Conservation (phyloP, 2,329 filamentous ascomycete genomes). For the Periglandula ipomoeae region DNA sequence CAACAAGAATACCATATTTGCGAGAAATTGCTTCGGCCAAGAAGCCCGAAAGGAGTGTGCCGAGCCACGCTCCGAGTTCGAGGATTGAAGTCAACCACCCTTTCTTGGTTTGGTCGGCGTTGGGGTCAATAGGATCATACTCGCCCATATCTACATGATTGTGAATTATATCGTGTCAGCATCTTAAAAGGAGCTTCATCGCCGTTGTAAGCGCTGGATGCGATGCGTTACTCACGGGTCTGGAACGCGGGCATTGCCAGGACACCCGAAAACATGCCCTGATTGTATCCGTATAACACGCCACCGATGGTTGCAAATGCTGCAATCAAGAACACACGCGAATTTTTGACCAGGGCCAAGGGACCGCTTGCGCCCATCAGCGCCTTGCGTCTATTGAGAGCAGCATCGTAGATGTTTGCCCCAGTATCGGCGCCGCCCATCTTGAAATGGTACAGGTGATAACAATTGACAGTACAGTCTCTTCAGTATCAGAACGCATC, state of each 20-base stretch:
- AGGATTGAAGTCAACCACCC: slow-evolving; percentile 59
- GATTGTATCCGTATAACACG: slow-evolving; percentile 62
- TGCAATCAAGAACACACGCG: no score
- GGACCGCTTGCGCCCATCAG: no score
- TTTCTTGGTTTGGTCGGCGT: slow-evolving; percentile 42
- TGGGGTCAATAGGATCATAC: slow-evolving; percentile 36
- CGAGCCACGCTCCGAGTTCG: slow-evolving; percentile 70
- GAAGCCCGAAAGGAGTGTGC: slow-evolving; percentile 59
- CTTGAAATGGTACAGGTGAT: no score
- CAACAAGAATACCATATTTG: slow-evolving; percentile 61
- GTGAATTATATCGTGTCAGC: not conserved
- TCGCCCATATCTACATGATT: slow-evolving; percentile 42
- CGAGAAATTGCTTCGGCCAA: slow-evolving; percentile 61
- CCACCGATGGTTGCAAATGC: slow-evolving; percentile 53
- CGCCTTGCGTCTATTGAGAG: not conserved
- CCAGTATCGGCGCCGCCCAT: no score
- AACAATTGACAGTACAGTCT: no score
- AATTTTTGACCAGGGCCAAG: no score
- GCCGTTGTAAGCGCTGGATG: not conserved
- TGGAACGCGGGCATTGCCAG: slow-evolving; percentile 45
- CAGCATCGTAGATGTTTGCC: no score
- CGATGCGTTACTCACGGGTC: slow-evolving; percentile 25
- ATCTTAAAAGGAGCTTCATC: not conserved
- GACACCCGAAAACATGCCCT: slow-evolving; percentile 55
- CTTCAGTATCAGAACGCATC: no score